A percentile compares a stretch with the other conserved stretches of the same genome.
Conservation (phyloP, 1,284 basidiomycete species). For the Dichomitus squalens region DNA sequence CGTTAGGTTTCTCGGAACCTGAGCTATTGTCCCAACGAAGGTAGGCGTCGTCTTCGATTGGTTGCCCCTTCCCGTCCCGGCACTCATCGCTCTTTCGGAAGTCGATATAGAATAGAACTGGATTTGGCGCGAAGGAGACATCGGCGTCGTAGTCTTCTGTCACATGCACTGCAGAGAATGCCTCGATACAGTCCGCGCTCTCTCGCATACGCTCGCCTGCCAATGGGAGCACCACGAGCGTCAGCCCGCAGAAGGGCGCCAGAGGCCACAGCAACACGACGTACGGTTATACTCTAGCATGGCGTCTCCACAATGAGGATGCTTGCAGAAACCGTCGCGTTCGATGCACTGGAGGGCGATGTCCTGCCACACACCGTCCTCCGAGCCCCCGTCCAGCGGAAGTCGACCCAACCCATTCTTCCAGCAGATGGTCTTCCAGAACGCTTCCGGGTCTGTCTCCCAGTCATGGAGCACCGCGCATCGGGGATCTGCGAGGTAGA, state of each 20-base stretch:
- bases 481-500: constrained; percentile 5
- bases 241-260: neutral
- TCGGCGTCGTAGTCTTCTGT: neutral
- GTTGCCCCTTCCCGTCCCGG: too few relatives aligned
- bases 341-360: constrained; percentile 4
- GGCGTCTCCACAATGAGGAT: neutral
- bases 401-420: neutral
- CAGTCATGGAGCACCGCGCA: neutral
- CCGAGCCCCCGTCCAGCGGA: neutral
- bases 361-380: neutral
- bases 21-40: neutral
- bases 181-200: neutral
- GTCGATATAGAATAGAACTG: neutral
- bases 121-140: too few relatives aligned
- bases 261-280: neutral
- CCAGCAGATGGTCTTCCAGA: constrained; percentile 6
- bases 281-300: constrained; percentile 12
- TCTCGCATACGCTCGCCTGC: constrained; percentile 3
- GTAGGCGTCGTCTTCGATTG: neutral
- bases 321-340: constrained; percentile 1
- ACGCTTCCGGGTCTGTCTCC: neutral
- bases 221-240: too few relatives aligned
- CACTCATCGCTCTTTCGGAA: neutral
- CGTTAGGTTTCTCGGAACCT: neutral
- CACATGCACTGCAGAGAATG: neutral